phyloP scores from a whole-genome alignment of 2,329 filamentous ascomycete genomes.

The Calonectria hongkongensis region DNA sequence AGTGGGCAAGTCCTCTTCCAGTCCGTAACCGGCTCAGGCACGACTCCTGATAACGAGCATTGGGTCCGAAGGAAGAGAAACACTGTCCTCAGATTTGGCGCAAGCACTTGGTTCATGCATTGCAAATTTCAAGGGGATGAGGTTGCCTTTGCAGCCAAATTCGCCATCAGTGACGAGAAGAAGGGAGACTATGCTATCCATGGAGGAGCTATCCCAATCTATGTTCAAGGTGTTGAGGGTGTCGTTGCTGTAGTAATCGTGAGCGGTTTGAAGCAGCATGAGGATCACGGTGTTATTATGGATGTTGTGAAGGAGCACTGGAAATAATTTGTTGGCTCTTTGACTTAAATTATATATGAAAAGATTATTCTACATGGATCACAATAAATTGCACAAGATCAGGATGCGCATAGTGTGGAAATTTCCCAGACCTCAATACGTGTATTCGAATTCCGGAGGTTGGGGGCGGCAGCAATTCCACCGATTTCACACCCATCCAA shows the following conservation, averaged over 20 bases:
- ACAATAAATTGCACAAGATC: not conserved
- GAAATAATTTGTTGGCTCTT: not conserved
- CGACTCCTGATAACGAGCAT: slow-evolving; percentile 19
- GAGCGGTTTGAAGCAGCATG: slow-evolving; percentile 17
- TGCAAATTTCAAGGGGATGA: slow-evolving; percentile 26
- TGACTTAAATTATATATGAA: not conserved
- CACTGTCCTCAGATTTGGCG: slow-evolving; percentile 20
- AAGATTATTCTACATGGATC: not conserved
- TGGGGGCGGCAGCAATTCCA: too few relatives aligned
- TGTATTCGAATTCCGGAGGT: too few relatives aligned
- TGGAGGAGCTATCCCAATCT: slow-evolving; percentile 18
- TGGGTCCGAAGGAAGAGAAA: slow-evolving; percentile 32
- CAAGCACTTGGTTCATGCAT: slow-evolving; percentile 30
- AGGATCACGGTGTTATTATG: slow-evolving; percentile 18
- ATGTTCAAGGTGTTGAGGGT: slow-evolving; percentile 23
- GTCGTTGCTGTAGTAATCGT: slow-evolving; percentile 23
- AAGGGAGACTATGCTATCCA: slow-evolving; percentile 22
- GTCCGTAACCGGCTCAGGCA: not conserved
- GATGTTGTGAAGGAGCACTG: slow-evolving; percentile 18
- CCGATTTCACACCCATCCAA: too few relatives aligned
- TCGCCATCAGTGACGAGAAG: slow-evolving; percentile 12
- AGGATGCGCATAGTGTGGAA: not conserved
- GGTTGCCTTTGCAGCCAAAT: slow-evolving; percentile 17
- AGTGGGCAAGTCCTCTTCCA: slow-evolving; percentile 10
- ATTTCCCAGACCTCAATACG: not conserved